Conservation (phyloP, 2,329 filamentous ascomycete species). For the Paraphoma sp. region DNA sequence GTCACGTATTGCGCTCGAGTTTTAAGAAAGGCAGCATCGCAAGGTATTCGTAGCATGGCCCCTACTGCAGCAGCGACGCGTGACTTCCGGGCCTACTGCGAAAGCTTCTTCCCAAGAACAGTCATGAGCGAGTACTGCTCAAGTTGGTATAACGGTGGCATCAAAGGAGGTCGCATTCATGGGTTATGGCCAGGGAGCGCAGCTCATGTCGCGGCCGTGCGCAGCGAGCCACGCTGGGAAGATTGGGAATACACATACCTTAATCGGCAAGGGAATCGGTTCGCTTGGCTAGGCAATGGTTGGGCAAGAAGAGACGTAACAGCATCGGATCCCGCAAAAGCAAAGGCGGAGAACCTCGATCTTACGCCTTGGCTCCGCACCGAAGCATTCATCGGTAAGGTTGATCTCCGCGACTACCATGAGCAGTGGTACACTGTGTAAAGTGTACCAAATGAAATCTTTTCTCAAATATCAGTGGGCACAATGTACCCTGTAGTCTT, state of each 20-base stretch:
- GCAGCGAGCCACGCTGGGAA: slow-evolving; percentile 62
- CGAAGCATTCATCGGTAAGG: slow-evolving; percentile 49
- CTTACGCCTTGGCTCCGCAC: slow-evolving; percentile 67
- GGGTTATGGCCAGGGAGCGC: slow-evolving; percentile 73
- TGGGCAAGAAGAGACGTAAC: slow-evolving; percentile 63
- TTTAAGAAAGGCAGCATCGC: slow-evolving; percentile 67
- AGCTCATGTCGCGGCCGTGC: slow-evolving; percentile 63
- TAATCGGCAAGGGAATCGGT: slow-evolving; percentile 54
- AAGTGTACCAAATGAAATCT: neutral
- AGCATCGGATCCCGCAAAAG: slow-evolving; percentile 17
- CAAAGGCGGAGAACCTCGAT: slow-evolving; percentile 57
- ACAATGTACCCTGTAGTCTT: too few relatives aligned
- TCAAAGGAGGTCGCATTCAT: slow-evolving; percentile 65
- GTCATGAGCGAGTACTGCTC: slow-evolving; percentile 66
- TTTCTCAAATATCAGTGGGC: too few relatives aligned
- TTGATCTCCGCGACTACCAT: slow-evolving; percentile 67
- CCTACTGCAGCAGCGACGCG: slow-evolving; percentile 65
- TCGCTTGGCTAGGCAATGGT: slow-evolving; percentile 70
- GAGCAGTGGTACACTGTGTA: slow-evolving; percentile 64
- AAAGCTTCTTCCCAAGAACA: slow-evolving; percentile 56
- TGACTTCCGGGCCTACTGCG: slow-evolving; percentile 64
- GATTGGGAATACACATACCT: slow-evolving; percentile 60
- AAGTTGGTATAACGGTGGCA: slow-evolving; percentile 70
- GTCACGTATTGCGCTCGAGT: slow-evolving; percentile 68
- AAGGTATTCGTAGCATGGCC: slow-evolving; percentile 67